A percentile compares a stretch with the other conserved stretches of the same genome.
Conservation (phyloP, 2,329 filamentous ascomycete species). For the Orbilia javanica region DNA sequence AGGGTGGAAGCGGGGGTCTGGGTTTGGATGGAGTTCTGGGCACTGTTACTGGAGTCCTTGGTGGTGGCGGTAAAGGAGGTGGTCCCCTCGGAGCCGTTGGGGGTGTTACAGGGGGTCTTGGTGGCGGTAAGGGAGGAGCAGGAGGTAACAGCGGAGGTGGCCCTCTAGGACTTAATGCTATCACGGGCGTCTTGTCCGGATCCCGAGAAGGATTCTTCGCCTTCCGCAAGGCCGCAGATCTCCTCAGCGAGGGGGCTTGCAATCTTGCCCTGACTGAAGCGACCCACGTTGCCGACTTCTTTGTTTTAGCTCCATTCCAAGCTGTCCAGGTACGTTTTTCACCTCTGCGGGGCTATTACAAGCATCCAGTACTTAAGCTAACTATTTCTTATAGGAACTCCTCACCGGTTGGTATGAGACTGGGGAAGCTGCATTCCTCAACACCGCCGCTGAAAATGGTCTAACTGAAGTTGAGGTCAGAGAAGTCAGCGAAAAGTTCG, state of each 20-base stretch:
- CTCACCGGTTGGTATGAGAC: constrained; percentile 28
- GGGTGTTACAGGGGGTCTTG: background rate
- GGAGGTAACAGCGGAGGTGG: background rate
- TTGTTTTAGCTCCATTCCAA: constrained; percentile 35
- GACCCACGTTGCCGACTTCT: constrained; percentile 42
- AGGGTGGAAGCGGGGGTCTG: too few species aligned
- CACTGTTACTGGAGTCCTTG: too few species aligned
- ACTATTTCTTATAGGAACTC: constrained; percentile 34
- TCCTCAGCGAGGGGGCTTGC: constrained; percentile 46
- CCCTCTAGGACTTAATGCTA: background rate
- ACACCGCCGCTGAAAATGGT: background rate
- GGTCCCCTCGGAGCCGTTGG: background rate
- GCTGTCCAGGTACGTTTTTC: constrained; percentile 26
- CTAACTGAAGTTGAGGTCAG: constrained; percentile 8
- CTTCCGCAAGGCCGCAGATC: constrained; percentile 48
- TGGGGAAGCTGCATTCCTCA: background rate
- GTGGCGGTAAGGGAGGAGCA: background rate
- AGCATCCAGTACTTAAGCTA: background rate
- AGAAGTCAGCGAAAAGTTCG: background rate
- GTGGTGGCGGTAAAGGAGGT: background rate
- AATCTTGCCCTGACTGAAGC: constrained; percentile 48
- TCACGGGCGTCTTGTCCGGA: background rate
- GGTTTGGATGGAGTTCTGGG: background rate
- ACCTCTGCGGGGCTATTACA: background rate
- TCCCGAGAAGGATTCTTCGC: constrained; percentile 31